Evolutionary conservation across 192 early-diverging fungal genomes (phyloP).

Genomic region (Coemansia aciculifera): DNA sequence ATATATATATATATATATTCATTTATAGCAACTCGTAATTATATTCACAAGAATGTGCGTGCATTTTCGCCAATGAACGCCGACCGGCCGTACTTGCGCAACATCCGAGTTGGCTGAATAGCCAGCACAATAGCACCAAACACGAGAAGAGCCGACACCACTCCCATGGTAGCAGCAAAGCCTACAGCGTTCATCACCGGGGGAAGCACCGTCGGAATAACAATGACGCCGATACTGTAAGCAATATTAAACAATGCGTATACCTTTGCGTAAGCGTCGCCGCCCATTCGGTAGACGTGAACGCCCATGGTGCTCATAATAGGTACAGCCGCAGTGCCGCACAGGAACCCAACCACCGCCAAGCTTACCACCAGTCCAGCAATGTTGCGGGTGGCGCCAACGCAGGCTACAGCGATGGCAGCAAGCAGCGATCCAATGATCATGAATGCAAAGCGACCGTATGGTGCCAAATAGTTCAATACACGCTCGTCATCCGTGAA

Average conservation of each 20-base stretch:
- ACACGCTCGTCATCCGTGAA: conserved; percentile 38
- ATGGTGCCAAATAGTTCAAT: conserved; percentile 32
- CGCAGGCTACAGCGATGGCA: conserved; percentile 52
- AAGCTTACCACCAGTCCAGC: conserved; percentile 44
- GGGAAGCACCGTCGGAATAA: conserved; percentile 68
- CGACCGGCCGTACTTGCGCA: conserved; percentile 32
- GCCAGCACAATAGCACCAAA: conserved; percentile 39
- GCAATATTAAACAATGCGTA: conserved; percentile 79
- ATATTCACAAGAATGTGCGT: conserved; percentile 23
- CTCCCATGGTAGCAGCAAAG: conserved; percentile 59
- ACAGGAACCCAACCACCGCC: conserved; percentile 29
- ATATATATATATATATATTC: too few relatives aligned
- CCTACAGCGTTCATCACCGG: conserved; percentile 57
- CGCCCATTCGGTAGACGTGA: conserved; percentile 64
- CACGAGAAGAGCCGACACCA: conserved; percentile 39
- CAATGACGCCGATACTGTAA: conserved; percentile 73
- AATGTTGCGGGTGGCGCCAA: conserved; percentile 41
- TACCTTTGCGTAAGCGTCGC: conserved; percentile 59
- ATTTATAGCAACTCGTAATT: not conserved
- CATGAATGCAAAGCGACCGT: conserved; percentile 47
- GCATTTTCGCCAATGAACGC: conserved; percentile 37
- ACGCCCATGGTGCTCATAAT: conserved; percentile 70
- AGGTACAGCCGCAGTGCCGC: conserved; percentile 56
- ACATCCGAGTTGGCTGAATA: conserved; percentile 31
- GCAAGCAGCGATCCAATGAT: conserved; percentile 27